Conservation (phyloP, 352 stramenopile genomes). For the Peronospora farinosa region DNA sequence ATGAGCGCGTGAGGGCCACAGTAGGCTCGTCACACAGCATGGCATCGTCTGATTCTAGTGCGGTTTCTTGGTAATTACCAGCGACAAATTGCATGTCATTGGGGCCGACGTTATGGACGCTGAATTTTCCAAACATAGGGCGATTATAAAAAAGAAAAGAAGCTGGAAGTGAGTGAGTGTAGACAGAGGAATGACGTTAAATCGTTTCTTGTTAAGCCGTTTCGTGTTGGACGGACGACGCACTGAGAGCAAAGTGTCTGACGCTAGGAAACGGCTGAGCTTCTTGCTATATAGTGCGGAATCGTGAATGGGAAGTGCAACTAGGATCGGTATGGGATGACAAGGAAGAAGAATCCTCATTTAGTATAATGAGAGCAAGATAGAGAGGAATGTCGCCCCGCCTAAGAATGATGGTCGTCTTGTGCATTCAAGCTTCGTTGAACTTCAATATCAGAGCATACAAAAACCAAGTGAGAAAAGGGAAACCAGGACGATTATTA, state of each 20-base stretch:
- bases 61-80: constrained; percentile 27
- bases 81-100: constrained; percentile 42
- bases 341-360: constrained; percentile 8
- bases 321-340: constrained; percentile 15
- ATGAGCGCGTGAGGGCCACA: constrained; percentile 49
- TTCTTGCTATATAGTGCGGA: constrained; percentile 30
- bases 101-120: constrained; percentile 3
- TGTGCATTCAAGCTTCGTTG: constrained; percentile 19
- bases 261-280: constrained; percentile 9
- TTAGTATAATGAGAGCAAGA: constrained; percentile 4
- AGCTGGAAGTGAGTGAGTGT: constrained; percentile 19
- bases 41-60: constrained; percentile 47
- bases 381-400: constrained; percentile 10
- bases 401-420: constrained; percentile 18
- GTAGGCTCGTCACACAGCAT: constrained; percentile 37
- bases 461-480: constrained; percentile 21
- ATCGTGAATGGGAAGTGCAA: constrained; percentile 26
- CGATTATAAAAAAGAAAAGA: background rate
- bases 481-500: constrained; percentile 4
- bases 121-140: constrained; percentile 24
- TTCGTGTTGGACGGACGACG: constrained; percentile 2
- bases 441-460: constrained; percentile 31
- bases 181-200: constrained; percentile 28
- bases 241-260: background rate
- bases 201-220: constrained; percentile 15